Evolutionary conservation across 768 basidiomycete species (phyloP), one percentile per base, ranked within the genome.

Genomic region (Rhizopogon rudus): DNA sequence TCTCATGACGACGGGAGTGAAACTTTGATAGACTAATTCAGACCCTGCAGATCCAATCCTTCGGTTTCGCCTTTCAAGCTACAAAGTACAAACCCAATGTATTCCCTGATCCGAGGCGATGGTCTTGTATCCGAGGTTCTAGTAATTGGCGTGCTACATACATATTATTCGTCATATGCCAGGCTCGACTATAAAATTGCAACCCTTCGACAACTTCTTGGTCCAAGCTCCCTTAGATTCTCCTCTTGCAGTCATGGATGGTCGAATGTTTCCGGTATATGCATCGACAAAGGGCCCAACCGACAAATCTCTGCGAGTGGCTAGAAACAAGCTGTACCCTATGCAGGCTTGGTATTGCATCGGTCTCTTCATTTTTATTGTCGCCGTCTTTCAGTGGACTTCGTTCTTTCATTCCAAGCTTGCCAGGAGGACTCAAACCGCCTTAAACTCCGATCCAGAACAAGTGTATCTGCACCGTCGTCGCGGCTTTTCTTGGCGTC

Each of bases 401-500:
- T 60, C 56, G 10, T 51, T 57, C 52, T 14, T 60, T n/a, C 52
- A 57, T 33, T 57, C 56, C n/a, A 60, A 60, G 43, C 51, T 60
- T n/a, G 41, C 56, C 9, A 14, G 48, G 28, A 40, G 16, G 14
- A 46, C 37, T 44, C 25, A 3, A 22, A 20, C 6, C 1, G 1
- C 14, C 12, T 6, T 10, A 14, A 17, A 16, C 40, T 42, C n/a
- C 13, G 56, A 57, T 20, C 22, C 51, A 41, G 59, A 60, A 39
- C 52, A 22, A 4, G 52, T 46, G 4, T 44, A 52, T 52, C 6
- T 31, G 2, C 25, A 39, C 13, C 16, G 22, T 75, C n/a, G 61
- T 67, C 17, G 65, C 76, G 6, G 66, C 60, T 2, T 79, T 77
- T 66, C 73, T 72, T 50, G 74, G 76, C 42, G 62, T 44, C 66